A percentile compares a stretch with the other conserved stretches of the same genome.
Evolutionary conservation across 768 basidiomycete species (phyloP).

Genomic region (Leccinum sublutescens): DNA sequence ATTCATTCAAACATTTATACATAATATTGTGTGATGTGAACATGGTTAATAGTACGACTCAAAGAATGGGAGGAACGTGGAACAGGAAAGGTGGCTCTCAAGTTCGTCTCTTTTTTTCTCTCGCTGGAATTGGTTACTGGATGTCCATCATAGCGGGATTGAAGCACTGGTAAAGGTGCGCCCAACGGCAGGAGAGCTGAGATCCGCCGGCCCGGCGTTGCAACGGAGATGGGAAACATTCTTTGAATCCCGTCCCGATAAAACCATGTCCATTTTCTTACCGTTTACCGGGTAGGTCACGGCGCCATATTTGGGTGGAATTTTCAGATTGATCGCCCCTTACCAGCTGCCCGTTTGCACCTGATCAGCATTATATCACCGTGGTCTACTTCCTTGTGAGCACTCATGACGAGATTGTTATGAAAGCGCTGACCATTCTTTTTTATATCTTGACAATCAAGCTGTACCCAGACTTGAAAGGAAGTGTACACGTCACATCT

Average conservation of each 20-base stretch:
- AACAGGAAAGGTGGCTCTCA: constrained; percentile 51
- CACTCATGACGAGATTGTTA: no score
- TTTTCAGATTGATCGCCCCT: not conserved
- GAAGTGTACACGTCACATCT: constrained; percentile 48
- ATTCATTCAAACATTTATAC: not conserved
- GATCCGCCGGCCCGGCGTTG: constrained; percentile 45
- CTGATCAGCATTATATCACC: not conserved
- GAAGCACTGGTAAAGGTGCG: constrained; percentile 57
- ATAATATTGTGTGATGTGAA: not conserved
- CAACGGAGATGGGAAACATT: constrained; percentile 32
- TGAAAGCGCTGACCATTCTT: not conserved
- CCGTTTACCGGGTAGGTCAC: not conserved
- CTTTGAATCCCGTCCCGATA: not conserved
- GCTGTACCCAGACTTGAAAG: constrained; percentile 46
- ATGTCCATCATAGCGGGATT: constrained; percentile 38
- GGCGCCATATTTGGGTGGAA: not conserved
- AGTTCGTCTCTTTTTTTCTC: constrained; percentile 35
- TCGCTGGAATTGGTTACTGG: not conserved
- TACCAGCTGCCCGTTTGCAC: not conserved
- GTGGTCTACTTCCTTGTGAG: constrained; percentile 29
- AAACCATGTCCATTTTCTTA: not conserved
- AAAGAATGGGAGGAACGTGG: constrained; percentile 40
- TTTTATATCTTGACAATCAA: constrained; percentile 8
- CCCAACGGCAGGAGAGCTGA: constrained; percentile 49
- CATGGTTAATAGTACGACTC: constrained; percentile 22